Base-by-base conservation (phyloP, 768 basidiomycete genomes). In the Boletus huronensis region DNA sequence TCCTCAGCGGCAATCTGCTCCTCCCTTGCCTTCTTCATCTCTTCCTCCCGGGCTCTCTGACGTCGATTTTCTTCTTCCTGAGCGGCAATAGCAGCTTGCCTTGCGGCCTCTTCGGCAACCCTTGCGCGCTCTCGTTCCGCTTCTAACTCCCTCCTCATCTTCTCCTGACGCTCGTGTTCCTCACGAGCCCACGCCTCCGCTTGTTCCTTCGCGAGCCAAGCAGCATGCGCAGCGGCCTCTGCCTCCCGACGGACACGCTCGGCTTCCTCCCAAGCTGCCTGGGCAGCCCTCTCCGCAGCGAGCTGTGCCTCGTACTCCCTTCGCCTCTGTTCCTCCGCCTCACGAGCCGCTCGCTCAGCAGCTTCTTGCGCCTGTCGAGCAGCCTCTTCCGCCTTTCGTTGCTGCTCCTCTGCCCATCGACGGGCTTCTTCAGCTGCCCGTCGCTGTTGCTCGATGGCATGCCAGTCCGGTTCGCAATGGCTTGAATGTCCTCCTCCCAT, bases 401-500 rank as follows among this genome's bases (percentile, higher is more conserved):
- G 59, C 1, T 58, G 58, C 3, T 65, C 59, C 32, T 69, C 66
- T 32, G 66, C 69, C 13, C 26, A 13, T n/a, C 32, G 57, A 50
- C 60, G 64, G 6, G 62, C 59, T 53, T 34, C 53, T 48, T 68
- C 66, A 0, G 57, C 62, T 25, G 49, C 59, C 3, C 28, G 54
- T 45, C 58, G 61, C 29, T 56, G 23, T 36, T 23, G 63, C 13
- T 64, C 65, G 17, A 64, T 69, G 28, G 64, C 62, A 8, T 26
- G 50, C 64, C 64, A 62, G 6, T 64, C 53, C 0, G 64, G 67
- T 44, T 70, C 64, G 3, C 43, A 52, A 19, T 69, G 62, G 23
- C 38, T 61, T 10, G 68, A 69, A 17, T 66, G 64, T 10, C 57
- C 57, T 19, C 66, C 67, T 13, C 69, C 67, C 69, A 69, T 69